Evolutionary conservation across 129 eudicot genomes (phyloP), one percentile per base, ranked within the genome.

Genomic region (Tagetes patula): DNA sequence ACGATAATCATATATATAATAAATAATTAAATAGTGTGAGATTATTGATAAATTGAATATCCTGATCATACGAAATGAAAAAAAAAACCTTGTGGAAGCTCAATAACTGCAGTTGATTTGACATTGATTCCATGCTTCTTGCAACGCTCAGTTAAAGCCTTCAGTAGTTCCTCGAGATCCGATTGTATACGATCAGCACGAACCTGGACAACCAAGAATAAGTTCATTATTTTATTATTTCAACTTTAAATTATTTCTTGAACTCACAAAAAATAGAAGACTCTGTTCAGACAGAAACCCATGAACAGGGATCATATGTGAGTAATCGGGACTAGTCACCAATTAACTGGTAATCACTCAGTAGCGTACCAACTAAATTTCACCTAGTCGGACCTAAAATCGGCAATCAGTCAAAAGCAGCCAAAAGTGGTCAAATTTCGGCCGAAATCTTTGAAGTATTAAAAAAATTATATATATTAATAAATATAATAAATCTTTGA

Each of bases 161-260:
- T 88, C 75, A 94, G 63, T 43, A 88, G 85, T 83, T 94, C 98
- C 88, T 94, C 98, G 55, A 90, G 89, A 83, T 94, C 98, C 20
- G 96, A 88, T 75, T 94, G 98, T 81, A 88, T 86, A 54, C 98
- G 92, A 78, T 94, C 98, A 77, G 98, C 98, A 80, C 97, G 93
- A 30, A 94, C 97, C 98, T 94, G 75, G 34, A 82, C 66, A 60
- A 14, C 73, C 71, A 72, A 50, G 33, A 58, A 50, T 30, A 58
- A 3, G 41, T 6, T 10, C 6, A 33, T 32, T 56, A 33, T 59
- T 59, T 59, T 32, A 33, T 32, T 36, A 59, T 11, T 33, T 63
- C 38, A 63, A 63, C 32, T 13, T 39, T 32, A 30, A 30, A 31
- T 31, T 58, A 9, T 58, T 3, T 9, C 3, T 37, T 62, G 6